A percentile compares a stretch with the other conserved stretches of the same genome.
phyloP scores from a whole-genome alignment of 108 stramenopile species.

The Pseudonitzschia pungens region DNA sequence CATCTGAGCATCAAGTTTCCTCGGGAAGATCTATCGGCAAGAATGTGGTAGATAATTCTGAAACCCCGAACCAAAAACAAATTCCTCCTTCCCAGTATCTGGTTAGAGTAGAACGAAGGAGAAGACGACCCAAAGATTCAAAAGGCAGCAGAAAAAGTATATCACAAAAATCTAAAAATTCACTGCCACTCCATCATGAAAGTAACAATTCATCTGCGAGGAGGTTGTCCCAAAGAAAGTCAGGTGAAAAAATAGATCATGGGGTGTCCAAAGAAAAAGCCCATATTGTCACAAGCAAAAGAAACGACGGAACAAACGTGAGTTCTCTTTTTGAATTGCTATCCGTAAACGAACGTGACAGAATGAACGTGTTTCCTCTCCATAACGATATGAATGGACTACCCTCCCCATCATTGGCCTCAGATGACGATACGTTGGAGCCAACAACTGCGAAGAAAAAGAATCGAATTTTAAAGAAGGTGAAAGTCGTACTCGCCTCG shows the following conservation, averaged over 20 bases:
- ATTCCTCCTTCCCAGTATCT: neutral
- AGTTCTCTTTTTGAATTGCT: neutral
- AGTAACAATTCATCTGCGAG: neutral
- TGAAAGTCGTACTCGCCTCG: neutral
- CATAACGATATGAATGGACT: neutral
- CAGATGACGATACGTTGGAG: neutral
- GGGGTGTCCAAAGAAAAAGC: neutral
- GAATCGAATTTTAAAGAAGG: neutral
- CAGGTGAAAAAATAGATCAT: neutral
- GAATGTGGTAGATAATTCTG: neutral
- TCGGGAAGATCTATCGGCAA: neutral
- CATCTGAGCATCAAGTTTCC: neutral
- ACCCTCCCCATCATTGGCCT: constrained; percentile 3
- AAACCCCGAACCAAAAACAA: neutral
- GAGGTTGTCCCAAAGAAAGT: neutral
- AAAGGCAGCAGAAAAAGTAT: too few species aligned
- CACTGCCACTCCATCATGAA: neutral
- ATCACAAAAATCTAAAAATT: neutral
- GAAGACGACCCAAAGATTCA: neutral
- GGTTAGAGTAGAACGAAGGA: neutral
- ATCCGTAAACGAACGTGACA: neutral
- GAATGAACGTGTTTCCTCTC: constrained; percentile 2
- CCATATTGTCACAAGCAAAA: neutral
- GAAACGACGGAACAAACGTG: neutral
- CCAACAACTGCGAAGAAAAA: neutral